Base-by-base conservation (phyloP, 768 basidiomycete genomes). In the Suillus occidentalis region DNA sequence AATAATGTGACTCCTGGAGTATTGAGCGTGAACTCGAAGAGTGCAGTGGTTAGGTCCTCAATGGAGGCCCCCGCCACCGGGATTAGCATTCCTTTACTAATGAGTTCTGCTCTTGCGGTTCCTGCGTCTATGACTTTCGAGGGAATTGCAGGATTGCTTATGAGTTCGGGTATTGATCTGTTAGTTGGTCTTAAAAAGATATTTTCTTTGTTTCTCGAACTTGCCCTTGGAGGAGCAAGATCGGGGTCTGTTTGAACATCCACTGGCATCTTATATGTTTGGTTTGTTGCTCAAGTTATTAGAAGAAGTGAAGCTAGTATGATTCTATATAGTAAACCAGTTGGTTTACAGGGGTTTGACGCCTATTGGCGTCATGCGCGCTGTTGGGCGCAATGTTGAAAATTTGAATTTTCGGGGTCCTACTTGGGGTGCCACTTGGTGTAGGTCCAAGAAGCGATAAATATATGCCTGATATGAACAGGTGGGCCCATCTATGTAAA, bases 1-100 rank as follows among this genome's bases (percentile, higher is more conserved):
- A 50, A 6, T 25, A 25, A 22, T 0, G 25, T 50, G 2, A 25
- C 49, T 50, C 49, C 25, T 25, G 49, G 22, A 4, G 49, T 20
- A 22, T 20, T 50, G 12, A 50, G 5, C 8, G 49, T 50, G 49
- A 25, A 50, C 25, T 50, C 25, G 2, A 50, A 50, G 13, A 50
- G n/a, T 25, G 49, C 25, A 0, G 0, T 20, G 3, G 2, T 7
- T 0, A 50, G 14, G 25, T 50, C 49, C 0, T 25, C 4, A 0
- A 50, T 25, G 1, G 47, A 10, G 0, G 47, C 47, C 2, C 47
- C 47, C 6, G 47, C 22, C 13, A 13, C 47, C 22, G 47, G 47
- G 4, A 50, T 50, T 0, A 50, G 1, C 49, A 50, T 25, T 0
- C 49, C 25, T 8, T 50, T 50, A 22, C 49, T 50, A 2, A 50